Percentiles rank a stretch among this genome's conserved stretches.
Conservation (phyloP, 2,329 filamentous ascomycete genomes). For the Colletotrichum acutatum region DNA sequence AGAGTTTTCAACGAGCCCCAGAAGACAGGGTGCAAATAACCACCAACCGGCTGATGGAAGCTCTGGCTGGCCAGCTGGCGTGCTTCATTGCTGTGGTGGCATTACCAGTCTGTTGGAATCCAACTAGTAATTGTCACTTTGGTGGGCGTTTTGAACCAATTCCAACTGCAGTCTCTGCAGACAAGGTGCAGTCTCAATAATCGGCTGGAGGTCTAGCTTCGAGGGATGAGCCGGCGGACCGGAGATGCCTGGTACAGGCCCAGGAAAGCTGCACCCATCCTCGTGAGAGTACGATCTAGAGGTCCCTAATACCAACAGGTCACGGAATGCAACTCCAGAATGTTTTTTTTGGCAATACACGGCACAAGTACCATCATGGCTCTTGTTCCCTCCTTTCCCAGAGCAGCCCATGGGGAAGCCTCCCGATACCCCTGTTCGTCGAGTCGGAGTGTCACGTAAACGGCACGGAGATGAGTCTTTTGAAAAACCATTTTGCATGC, state of each 20-base stretch:
- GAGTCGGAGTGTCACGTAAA: conserved; percentile 10
- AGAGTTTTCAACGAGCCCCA: too few species aligned
- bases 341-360: background rate
- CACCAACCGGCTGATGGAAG: background rate
- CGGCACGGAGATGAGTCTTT: conserved; percentile 18
- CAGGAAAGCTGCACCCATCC: background rate
- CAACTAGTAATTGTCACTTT: background rate
- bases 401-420: background rate
- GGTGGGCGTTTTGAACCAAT: background rate
- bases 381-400: background rate
- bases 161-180: background rate
- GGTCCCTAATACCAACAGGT: background rate
- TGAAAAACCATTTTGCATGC: background rate
- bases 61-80: background rate
- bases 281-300: background rate
- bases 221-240: conserved; percentile 29
- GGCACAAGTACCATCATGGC: background rate
- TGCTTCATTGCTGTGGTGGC: background rate
- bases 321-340: background rate
- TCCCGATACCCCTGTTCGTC: background rate
- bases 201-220: background rate
- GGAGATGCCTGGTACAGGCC: conserved; percentile 5
- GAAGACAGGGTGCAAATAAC: background rate
- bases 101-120: background rate
- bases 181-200: background rate